Evolutionary conservation across 495 filamentous ascomycete species (phyloP).

Genomic region (Glonium stellatum): DNA sequence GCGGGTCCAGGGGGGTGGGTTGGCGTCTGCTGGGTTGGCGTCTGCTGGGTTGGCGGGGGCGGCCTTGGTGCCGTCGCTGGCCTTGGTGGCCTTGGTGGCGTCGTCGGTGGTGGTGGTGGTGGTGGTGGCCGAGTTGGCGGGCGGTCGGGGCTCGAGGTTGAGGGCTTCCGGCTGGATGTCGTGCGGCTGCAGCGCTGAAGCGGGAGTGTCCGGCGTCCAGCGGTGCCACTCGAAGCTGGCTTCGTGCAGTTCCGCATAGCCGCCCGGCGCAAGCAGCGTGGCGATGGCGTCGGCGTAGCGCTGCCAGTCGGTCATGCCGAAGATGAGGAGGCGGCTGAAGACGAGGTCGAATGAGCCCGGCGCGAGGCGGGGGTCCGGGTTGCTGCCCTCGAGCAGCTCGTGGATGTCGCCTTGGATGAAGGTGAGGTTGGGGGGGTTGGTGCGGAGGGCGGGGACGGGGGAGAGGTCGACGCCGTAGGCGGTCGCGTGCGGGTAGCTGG

Average conservation of each 20-base stretch:
- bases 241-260: constrained; percentile 8
- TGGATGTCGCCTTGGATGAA: constrained; percentile 13
- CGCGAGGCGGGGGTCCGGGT: neutral
- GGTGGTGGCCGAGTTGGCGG: too few relatives aligned
- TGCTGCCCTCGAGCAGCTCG: neutral
- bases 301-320: constrained; percentile 10
- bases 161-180: neutral
- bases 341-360: constrained; percentile 5
- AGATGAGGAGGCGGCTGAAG: constrained; percentile 9
- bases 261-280: constrained; percentile 1
- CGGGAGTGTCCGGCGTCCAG: neutral
- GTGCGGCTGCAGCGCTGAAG: neutral
- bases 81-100: neutral
- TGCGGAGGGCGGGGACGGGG: neutral
- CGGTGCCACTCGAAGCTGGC: constrained; percentile 6
- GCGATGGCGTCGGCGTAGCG: neutral
- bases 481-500: neutral
- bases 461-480: constrained; percentile 11
- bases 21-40: too few relatives aligned
- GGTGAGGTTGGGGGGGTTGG: neutral
- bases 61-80: too few relatives aligned
- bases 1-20: too few relatives aligned
- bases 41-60: too few relatives aligned
- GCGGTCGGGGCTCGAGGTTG: too few relatives aligned
- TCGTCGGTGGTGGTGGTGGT: too few relatives aligned